Percentiles rank a stretch among this genome's conserved stretches.
Evolutionary conservation across 108 stramenopile species (phyloP).

Genomic region (Fistulifera solaris): DNA sequence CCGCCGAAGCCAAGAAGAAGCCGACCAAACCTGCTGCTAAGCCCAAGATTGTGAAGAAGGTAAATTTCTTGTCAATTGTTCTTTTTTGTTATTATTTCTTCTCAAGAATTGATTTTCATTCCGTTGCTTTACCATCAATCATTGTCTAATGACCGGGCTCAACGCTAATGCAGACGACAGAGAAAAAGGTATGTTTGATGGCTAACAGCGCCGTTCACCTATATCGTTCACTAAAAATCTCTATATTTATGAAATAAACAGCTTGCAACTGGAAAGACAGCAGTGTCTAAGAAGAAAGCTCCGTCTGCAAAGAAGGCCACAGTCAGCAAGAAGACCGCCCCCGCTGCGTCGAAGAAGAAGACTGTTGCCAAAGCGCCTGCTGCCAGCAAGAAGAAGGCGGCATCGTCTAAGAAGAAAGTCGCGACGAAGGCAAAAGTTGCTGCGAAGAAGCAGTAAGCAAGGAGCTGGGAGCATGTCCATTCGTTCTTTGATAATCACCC

Average conservation of each 20-base stretch:
- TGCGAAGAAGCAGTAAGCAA: too few species aligned
- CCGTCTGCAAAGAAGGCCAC: slow-evolving; percentile 13
- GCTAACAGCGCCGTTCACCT: background rate
- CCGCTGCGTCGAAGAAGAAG: slow-evolving; percentile 14
- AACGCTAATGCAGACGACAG: background rate
- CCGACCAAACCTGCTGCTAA: slow-evolving; percentile 25
- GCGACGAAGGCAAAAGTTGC: background rate
- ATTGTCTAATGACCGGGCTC: slow-evolving; percentile 2
- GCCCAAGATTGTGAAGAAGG: background rate
- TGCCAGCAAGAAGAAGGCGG: slow-evolving; percentile 12
- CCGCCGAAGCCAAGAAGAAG: slow-evolving; percentile 41
- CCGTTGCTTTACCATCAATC: too few species aligned
- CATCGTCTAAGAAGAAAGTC: slow-evolving; percentile 12
- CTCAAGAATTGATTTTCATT: too few species aligned
- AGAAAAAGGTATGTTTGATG: background rate
- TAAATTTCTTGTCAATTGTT: background rate
- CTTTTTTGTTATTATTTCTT: too few species aligned
- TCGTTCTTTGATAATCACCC: too few species aligned
- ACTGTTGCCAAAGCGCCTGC: slow-evolving; percentile 12
- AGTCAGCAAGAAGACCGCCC: slow-evolving; percentile 22
- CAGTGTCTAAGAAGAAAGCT: slow-evolving; percentile 21
- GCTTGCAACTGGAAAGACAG: slow-evolving; percentile 9
- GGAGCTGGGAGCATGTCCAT: too few species aligned
- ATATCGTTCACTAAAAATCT: too few species aligned
- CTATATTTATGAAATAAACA: background rate